Evolutionary conservation across 495 filamentous ascomycete species (phyloP).

Genomic region (Aspergillus ellipticus): DNA sequence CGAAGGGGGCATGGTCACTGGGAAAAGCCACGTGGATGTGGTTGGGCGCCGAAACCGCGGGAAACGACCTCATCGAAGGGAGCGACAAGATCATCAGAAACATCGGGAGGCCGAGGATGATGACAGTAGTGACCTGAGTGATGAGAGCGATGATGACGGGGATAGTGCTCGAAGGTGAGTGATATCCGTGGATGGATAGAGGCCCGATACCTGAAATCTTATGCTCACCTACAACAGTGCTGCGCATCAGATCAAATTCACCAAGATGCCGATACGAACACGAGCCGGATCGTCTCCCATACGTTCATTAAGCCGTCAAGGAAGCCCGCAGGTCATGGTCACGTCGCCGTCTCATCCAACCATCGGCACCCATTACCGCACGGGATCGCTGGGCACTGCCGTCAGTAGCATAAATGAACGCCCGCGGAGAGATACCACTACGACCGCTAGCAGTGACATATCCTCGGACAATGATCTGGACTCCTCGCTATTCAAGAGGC

Average conservation of each 20-base stretch:
- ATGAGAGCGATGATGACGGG: constrained; percentile 89
- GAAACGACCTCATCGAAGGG: constrained; percentile 39
- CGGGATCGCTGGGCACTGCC: constrained; percentile 73
- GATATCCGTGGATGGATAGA: neutral
- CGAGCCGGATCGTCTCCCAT: constrained; percentile 87
- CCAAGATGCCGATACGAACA: constrained; percentile 86
- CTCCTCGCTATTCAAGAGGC: constrained; percentile 59
- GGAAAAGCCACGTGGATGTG: constrained; percentile 68
- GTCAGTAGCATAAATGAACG: constrained; percentile 61
- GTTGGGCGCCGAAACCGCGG: constrained; percentile 61
- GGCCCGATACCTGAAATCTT: neutral
- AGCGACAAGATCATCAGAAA: constrained; percentile 48
- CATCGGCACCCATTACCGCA: constrained; percentile 48
- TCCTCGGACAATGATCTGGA: constrained; percentile 88
- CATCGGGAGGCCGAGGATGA: constrained; percentile 87
- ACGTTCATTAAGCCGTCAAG: constrained; percentile 49
- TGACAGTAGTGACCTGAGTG: constrained; percentile 93
- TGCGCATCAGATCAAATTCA: constrained; percentile 84
- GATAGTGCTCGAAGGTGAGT: constrained; percentile 49
- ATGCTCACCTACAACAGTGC: constrained; percentile 38
- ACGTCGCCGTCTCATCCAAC: constrained; percentile 52
- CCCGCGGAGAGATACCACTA: constrained; percentile 78
- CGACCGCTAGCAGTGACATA: constrained; percentile 86
- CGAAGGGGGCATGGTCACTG: constrained; percentile 76
- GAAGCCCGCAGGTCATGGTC: constrained; percentile 52